Conservation (phyloP, 2,329 filamentous ascomycete species). For the Botrytis deweyae region DNA sequence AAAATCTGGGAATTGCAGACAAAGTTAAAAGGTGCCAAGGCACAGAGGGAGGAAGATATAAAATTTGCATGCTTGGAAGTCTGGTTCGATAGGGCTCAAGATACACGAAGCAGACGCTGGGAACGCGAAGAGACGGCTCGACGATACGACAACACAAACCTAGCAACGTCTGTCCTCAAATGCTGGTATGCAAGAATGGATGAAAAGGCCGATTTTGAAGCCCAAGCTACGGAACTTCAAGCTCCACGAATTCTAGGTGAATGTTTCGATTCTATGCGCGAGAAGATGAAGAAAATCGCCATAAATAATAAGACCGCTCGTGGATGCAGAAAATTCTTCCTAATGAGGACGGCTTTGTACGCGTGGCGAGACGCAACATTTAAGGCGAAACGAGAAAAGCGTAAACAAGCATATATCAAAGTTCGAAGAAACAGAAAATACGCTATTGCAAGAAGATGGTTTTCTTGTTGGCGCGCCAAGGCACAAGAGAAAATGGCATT, state of each 20-base stretch:
- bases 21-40: slow-evolving; percentile 38
- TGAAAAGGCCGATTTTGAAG: slow-evolving; percentile 28
- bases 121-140: slow-evolving; percentile 33
- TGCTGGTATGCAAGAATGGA: slow-evolving; percentile 33
- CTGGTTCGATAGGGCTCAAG: slow-evolving; percentile 43
- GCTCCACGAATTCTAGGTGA: slow-evolving; percentile 29
- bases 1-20: slow-evolving; percentile 62
- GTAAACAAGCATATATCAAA: slow-evolving; percentile 36
- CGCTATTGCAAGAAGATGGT: slow-evolving; percentile 33
- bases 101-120: slow-evolving; percentile 31
- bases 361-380: slow-evolving; percentile 37
- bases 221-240: slow-evolving; percentile 29
- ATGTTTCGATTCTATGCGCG: slow-evolving; percentile 30
- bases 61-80: slow-evolving; percentile 42
- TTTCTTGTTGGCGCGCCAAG: slow-evolving; percentile 33
- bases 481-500: slow-evolving; percentile 32
- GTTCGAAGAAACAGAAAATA: slow-evolving; percentile 36
- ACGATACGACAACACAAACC: slow-evolving; percentile 30
- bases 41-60: slow-evolving; percentile 43
- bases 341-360: slow-evolving; percentile 33
- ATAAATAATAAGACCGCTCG: slow-evolving; percentile 31
- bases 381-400: slow-evolving; percentile 35
- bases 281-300: slow-evolving; percentile 29
- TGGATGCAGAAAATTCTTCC: slow-evolving; percentile 38
- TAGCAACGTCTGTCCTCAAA: slow-evolving; percentile 29